Percentiles rank a stretch among this genome's conserved stretches.
phyloP scores from a whole-genome alignment of 768 basidiomycete genomes.

The Amanita molliuscula region DNA sequence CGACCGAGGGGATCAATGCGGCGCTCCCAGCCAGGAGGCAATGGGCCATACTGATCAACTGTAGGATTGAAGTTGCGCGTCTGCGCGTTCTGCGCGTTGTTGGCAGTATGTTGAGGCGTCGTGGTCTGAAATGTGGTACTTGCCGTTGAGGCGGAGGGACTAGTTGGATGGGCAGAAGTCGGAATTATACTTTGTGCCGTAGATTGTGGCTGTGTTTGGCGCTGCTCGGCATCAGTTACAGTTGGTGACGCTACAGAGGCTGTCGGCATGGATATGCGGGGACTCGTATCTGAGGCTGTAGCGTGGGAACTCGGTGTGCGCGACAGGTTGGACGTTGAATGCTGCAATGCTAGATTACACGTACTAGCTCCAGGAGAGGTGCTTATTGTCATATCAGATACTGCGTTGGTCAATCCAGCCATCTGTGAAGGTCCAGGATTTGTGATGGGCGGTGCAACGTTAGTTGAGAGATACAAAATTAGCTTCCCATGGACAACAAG shows the following conservation, averaged over 20 bases:
- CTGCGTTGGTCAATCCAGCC: constrained; percentile 43
- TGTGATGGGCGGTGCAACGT: constrained; percentile 72
- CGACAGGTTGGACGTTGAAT: constrained; percentile 37
- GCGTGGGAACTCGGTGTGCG: constrained; percentile 62
- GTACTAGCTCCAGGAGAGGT: constrained; percentile 52
- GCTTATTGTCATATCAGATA: constrained; percentile 52
- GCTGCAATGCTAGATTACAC: constrained; percentile 34
- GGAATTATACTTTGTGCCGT: constrained; percentile 4
- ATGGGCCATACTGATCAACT: constrained; percentile 86
- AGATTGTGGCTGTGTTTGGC: constrained; percentile 11
- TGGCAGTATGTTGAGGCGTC: constrained; percentile 10
- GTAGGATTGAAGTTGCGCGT: constrained; percentile 89
- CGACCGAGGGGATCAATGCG: constrained; percentile 93
- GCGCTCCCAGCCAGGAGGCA: constrained; percentile 93
- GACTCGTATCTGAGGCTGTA: constrained; percentile 34
- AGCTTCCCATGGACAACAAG: constrained; percentile 96
- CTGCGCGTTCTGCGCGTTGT: constrained; percentile 33
- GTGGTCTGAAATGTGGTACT: not conserved
- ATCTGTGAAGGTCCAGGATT: constrained; percentile 77
- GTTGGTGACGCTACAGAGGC: constrained; percentile 16
- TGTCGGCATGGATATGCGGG: constrained; percentile 13
- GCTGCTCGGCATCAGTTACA: constrained; percentile 16
- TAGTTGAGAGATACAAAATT: constrained; percentile 93
- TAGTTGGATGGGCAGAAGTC: constrained; percentile 15
- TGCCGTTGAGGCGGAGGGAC: constrained; percentile 8